Evolutionary conservation across 2,329 filamentous ascomycete genomes (phyloP), one percentile per base, ranked within the genome.

Genomic region (Colletotrichum abscissum): DNA sequence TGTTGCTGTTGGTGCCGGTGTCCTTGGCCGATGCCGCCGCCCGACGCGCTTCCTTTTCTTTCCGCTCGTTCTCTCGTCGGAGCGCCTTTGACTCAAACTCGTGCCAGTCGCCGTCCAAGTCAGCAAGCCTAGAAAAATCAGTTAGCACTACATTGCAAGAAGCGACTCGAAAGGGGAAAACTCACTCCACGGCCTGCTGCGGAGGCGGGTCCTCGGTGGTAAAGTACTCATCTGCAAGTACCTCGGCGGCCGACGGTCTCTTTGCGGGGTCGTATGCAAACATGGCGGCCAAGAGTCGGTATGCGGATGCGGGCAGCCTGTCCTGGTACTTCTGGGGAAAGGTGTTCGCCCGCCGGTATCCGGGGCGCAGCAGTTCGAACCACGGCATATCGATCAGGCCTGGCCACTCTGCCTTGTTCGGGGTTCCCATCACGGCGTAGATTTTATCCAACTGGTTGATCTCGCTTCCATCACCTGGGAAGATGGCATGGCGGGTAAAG

Each of bases 31-130:
- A 83, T 16, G 65, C 54, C 3, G 67, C 67, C 55, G 82, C 82
- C 6, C 84, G 86, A 4, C 85, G 84, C 8, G 87, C 88, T 67
- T 90, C 88, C 69, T 87, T 85, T 33, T 90, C 88, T 74, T 86
- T 87, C 67, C 90, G 90, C 81, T 97, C 94, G 77, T 95, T 96
- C 82, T 98, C 95, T 77, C 97, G 97, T 38, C 97, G 89, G 30
- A 98, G 87, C 19, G 95, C 95, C 84, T 99, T 99, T 69, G 95
- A 97, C 84, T 99, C 97, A 79, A 98, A 98, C 81, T 99, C 97
- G 80, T 99, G 97, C 97, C 97, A 99, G 78, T 99, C 97, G 26
- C 97, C 97, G 78, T 97, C 91, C 35, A 99, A 88, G 62, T 92
- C 87, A 73, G 92, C 91, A 63, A 99, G 89, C 79, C 93, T 94